Base-by-base conservation (phyloP, 2,329 filamentous ascomycete genomes). In the Triangularia verruculosa region DNA sequence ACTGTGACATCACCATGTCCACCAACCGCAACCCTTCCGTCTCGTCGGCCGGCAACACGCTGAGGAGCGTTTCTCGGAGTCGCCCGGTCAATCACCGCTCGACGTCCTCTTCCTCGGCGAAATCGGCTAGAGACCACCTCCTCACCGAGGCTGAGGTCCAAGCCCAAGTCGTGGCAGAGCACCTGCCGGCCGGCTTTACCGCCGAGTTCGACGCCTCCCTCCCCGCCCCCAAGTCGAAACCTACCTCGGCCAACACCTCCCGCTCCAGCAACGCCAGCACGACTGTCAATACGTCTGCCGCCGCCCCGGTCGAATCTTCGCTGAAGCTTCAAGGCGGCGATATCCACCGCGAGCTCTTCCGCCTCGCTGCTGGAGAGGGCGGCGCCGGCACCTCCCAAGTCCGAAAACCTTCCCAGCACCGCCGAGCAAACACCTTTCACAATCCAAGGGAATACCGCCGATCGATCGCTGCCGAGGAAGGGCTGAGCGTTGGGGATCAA, bases 341-440 rank as follows among this genome's bases (percentile, higher is more conserved):
- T 70, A 89, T 93, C 22, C 90, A 93, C 73, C 87, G 90, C 32
- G 89, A 91, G 70, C 83, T 93, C 32, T 93, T 90, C 82, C 89
- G 86, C 72, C 87, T 92, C 70, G 86, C 88, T 66, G 86, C 87
- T 15, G n/a, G 2, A 6, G 80, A 86, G 43, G 77, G 75, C 74
- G 74, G 83, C 71, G 70, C 77, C 75, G 73, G 79, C 9, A 28
- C 51, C 25, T 47, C 39, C 8, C 32, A 43, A n/a, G 25, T 39
- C 17, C 24, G 56, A 25, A n/a, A n/a, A n/a, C n/a, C n/a, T n/a
- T 15, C 25, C 17, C 68, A 78, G 9, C 71, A 72, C 57, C 65
- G 85, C 70, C 83, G 90, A 66, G 81, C 90, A 15, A 83, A 83
- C 60, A 92, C 89, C 0, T 92, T 92, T 70, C 88, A 89, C 57